Base-by-base conservation (phyloP, 805 yeast genomes). In the Hanseniaspora lachancei region DNA sequence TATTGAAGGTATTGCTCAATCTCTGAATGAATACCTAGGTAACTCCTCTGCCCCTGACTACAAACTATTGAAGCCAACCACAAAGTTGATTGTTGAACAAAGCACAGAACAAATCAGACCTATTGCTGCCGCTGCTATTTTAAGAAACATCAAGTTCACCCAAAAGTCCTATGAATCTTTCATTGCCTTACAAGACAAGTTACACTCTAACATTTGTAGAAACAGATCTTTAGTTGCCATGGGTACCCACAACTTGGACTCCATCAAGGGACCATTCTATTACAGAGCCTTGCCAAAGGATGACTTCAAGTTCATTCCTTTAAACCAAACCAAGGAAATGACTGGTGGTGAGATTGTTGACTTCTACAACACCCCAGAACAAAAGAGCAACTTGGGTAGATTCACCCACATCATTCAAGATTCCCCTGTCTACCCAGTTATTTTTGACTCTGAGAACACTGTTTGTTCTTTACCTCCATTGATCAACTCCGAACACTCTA, bases 401-500 rank as follows among this genome's bases (percentile, higher is more conserved):
- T 93, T 79, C 71, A 78, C 91, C 63, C 95, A 84, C 66, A 85
- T 93, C 63, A 87, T 93, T 68, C 82, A 79, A 65, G 86, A 86
- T 68, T 82, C 89, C 35, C 95, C 95, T 27, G 93, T 85, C 51
- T 87, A 79, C 70, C 99, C 99, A 27, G 88, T 89, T 39, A 86
- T 91, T 63, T 76, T 82, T 63, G 98, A 93, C 70, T 70, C 82
- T 57, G 75, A 80, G 43, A 78, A 82, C 64, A 76, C 78, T 9
- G 93, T 93, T 54, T 83, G 95, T 64, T 89, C 97, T 7, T 72
- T 93, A 75, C 99, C 99, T 52, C 99, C 99, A 60, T 84, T 93
- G 66, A 95, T 93, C 74, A 93, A 93, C 74, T 84, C 95, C 40
- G 84, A 93, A 66, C 86, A 77, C 67, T 83, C 95, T 52, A 95